Conservation (phyloP, 2,329 filamentous ascomycete species). For the Monilinia polystroma region DNA sequence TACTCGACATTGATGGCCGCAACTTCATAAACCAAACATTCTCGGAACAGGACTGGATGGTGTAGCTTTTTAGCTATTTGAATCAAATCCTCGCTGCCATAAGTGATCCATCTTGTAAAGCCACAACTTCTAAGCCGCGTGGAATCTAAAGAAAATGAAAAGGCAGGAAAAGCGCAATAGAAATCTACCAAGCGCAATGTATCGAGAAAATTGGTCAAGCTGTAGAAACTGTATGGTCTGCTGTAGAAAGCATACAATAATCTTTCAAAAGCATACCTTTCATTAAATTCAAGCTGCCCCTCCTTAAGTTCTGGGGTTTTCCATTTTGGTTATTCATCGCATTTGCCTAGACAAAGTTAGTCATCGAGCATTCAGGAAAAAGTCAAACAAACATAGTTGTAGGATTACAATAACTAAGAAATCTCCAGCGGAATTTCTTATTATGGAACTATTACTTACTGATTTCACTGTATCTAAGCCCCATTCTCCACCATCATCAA, state of each 20-base stretch:
- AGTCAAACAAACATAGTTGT: too few species aligned
- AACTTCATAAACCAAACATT: constrained; percentile 13
- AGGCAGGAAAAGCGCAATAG: constrained; percentile 25
- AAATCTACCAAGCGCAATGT: constrained; percentile 23
- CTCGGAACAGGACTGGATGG: constrained; percentile 20
- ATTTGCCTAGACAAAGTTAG: not conserved
- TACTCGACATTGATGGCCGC: too few species aligned
- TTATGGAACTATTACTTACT: not conserved
- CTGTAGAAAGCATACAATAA: constrained; percentile 27
- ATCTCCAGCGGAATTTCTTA: too few species aligned
- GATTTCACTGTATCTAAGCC: constrained; percentile 14
- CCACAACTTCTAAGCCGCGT: not conserved
- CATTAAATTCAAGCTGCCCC: not conserved
- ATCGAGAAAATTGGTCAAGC: not conserved
- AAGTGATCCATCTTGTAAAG: not conserved
- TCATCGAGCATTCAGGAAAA: too few species aligned
- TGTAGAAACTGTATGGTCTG: constrained; percentile 21
- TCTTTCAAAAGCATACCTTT: constrained; percentile 19
- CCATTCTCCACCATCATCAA: constrained; percentile 27
- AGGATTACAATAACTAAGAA: too few species aligned
- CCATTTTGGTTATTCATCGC: not conserved
- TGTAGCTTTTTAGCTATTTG: constrained; percentile 12
- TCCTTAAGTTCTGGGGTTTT: not conserved
- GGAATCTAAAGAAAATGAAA: constrained; percentile 1
- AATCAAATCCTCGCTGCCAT: not conserved